Base-by-base conservation (phyloP, 768 basidiomycete genomes). In the Exsudoporus frostii region DNA sequence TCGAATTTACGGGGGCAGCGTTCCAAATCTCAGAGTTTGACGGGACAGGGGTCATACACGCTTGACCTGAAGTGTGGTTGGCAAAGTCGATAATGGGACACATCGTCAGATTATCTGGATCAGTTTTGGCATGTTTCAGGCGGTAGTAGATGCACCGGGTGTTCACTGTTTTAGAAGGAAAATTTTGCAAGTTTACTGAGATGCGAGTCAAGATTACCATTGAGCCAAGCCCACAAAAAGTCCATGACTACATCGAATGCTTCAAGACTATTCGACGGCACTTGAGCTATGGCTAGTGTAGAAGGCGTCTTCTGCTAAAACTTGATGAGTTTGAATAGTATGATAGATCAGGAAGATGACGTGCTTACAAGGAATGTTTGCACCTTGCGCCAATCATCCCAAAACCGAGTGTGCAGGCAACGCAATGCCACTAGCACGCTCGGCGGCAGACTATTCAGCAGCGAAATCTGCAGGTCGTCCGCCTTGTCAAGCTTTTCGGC, bases 71-170 rank as follows among this genome's bases (percentile, higher is more conserved):
- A 3, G 75, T 73, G 59, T 97, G 94, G 60, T 97, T 97, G 14
- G 91, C 91, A 56, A 98, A 87, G 72, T 98, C 96, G 48, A 97
- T 75, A 32, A 97, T 76, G 9, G 96, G 96, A 55, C 90, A 90
- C 53, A 98, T 76, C 0, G 93, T 90, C 54, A 94, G 71, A 64
- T 96, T 94, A 66, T 92, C 82, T 27, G 81, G 76, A 60, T 85
- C 76, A 11, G 78, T 75, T 45, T 70, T 74, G 17, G 69, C 64
- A 27, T 71, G 62, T 57, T 74, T 79, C 39, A 85, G 68, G 54
- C 80, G 84, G 65, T 84, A 81, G 68, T 83, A 93, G 20, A 98
- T 82, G 66, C 89, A 93, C 44, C 96, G 84, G 6, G 95, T 98
- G 68, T 98, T 98, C 52, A 97, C 92, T 93, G 61, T 58, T 45